Evolutionary conservation across 495 filamentous ascomycete genomes (phyloP).

Genomic region (Penicillium cinerascens): DNA sequence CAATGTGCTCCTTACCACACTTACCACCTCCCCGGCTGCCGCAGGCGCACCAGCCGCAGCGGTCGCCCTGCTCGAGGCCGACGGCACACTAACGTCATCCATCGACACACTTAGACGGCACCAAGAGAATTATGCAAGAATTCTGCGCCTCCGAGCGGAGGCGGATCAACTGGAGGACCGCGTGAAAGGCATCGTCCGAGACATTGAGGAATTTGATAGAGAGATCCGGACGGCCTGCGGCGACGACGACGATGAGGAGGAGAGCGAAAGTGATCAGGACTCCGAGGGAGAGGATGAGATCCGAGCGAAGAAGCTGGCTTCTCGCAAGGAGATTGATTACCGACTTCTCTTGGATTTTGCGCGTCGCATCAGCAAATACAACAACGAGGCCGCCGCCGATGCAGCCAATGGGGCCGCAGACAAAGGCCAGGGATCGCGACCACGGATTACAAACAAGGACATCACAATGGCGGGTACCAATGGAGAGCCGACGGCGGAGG

Average conservation of each 20-base stretch:
- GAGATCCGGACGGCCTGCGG: conserved; percentile 33
- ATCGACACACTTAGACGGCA: conserved; percentile 41
- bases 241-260: conserved; percentile 28
- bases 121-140: conserved; percentile 42
- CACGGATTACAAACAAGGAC: conserved; percentile 22
- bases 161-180: conserved; percentile 37
- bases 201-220: conserved; percentile 39
- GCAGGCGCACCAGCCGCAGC: conserved; percentile 41
- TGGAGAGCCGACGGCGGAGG: conserved; percentile 16
- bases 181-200: conserved; percentile 40
- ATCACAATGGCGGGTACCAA: conserved; percentile 31
- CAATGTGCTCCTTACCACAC: conserved; percentile 38
- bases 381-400: conserved; percentile 45
- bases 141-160: conserved; percentile 36
- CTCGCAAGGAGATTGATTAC: conserved; percentile 42
- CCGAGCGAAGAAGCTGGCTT: conserved; percentile 1
- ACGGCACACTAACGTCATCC: conserved; percentile 38
- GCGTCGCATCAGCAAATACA: conserved; percentile 48
- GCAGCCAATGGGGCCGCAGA: conserved; percentile 27
- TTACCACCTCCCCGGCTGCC: conserved; percentile 43
- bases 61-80: conserved; percentile 37
- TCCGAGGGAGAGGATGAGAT: conserved; percentile 21
- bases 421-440: conserved; percentile 16
- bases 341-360: conserved; percentile 44
- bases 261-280: conserved; percentile 28